Conservation (phyloP, 164 flowering plant genomes). For the Tinospora cordifolia region DNA sequence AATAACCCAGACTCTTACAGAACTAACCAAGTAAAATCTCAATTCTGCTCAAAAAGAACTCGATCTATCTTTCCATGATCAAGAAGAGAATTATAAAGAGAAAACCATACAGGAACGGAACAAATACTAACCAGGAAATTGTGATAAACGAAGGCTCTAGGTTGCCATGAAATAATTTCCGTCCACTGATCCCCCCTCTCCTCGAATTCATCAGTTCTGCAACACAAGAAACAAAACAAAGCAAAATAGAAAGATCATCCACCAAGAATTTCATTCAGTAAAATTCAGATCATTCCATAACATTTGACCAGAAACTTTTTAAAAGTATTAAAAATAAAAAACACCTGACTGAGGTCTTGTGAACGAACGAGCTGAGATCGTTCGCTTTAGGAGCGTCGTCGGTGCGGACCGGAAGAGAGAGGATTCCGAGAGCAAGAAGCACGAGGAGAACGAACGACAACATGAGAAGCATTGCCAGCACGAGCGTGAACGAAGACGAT, state of each 20-base stretch:
- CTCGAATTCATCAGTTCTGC: conserved; percentile 28
- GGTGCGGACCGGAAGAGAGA: conserved; percentile 47
- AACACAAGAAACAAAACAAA: too few species aligned
- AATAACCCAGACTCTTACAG: neutral
- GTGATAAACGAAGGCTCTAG: conserved; percentile 78
- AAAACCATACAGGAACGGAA: neutral
- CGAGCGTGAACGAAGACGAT: conserved; percentile 37
- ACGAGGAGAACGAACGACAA: conserved; percentile 44
- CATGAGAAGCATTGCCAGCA: conserved; percentile 44
- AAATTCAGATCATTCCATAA: neutral
- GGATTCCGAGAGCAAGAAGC: conserved; percentile 60
- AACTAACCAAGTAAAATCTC: neutral
- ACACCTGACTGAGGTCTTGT: conserved; percentile 21
- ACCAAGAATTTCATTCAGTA: neutral
- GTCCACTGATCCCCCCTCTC: conserved; percentile 59
- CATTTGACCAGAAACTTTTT: neutral
- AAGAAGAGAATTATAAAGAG: neutral
- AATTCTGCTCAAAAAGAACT: neutral
- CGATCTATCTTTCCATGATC: too few species aligned
- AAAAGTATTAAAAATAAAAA: neutral
- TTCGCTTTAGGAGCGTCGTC: conserved; percentile 26
- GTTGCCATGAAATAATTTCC: conserved; percentile 94
- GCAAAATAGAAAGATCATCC: conserved; percentile 5
- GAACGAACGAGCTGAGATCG: conserved; percentile 51
- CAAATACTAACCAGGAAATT: conserved; percentile 62